phyloP scores from a whole-genome alignment of 176 grass and related monocot genomes.

The Juncus effusus region DNA sequence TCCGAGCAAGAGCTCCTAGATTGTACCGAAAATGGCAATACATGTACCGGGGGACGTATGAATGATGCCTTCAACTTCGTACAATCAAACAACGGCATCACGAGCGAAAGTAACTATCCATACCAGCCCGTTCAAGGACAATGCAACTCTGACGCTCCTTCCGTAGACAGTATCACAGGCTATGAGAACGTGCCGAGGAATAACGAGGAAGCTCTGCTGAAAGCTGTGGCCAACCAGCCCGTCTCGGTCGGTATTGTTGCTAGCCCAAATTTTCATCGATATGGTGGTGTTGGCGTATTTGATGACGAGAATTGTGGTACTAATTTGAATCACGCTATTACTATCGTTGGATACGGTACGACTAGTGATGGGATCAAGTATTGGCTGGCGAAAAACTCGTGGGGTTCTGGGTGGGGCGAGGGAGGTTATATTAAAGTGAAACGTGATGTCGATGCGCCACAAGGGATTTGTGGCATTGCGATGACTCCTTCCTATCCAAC shows the following conservation, averaged over 20 bases:
- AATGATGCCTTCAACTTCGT: slow-evolving; percentile 28
- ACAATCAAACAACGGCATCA: neutral
- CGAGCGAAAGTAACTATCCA: neutral
- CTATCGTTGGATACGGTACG: slow-evolving; percentile 31
- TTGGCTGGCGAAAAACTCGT: slow-evolving; percentile 49
- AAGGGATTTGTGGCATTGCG: slow-evolving; percentile 36
- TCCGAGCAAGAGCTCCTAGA: slow-evolving; percentile 29
- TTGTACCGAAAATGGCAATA: slow-evolving; percentile 11
- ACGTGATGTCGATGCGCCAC: neutral
- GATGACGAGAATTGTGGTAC: slow-evolving; percentile 2
- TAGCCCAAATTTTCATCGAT: slow-evolving; percentile 30
- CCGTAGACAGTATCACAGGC: slow-evolving; percentile 38
- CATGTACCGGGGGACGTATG: slow-evolving; percentile 16
- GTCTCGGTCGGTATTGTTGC: slow-evolving; percentile 66
- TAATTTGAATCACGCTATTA: slow-evolving; percentile 31
- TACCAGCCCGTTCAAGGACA: neutral
- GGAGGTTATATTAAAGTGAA: slow-evolving; percentile 34
- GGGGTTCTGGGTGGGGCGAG: slow-evolving; percentile 39
- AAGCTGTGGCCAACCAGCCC: slow-evolving; percentile 62
- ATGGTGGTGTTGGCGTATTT: slow-evolving; percentile 30
- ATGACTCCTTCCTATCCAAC: slow-evolving; percentile 32
- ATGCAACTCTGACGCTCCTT: slow-evolving; percentile 9
- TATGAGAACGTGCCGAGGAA: slow-evolving; percentile 51
- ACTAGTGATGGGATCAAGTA: slow-evolving; percentile 8
- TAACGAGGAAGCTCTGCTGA: slow-evolving; percentile 48